Evolutionary conservation across 2,329 filamentous ascomycete genomes (phyloP), one percentile per base, ranked within the genome.

Genomic region (Colletotrichum chlorophyti): DNA sequence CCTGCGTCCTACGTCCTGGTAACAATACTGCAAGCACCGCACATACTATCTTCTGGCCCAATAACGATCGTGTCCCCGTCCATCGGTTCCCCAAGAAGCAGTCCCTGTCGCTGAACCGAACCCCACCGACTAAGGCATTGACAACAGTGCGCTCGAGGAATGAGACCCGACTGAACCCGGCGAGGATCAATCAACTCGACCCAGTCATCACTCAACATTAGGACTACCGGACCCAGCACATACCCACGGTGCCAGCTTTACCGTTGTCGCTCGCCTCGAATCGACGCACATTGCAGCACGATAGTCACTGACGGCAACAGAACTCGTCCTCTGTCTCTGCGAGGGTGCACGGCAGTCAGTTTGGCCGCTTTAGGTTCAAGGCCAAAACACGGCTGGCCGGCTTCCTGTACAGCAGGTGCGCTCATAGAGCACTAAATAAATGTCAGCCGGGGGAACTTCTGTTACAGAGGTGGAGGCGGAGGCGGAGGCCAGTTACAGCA

Each of bases 31-130:
- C 59, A 52, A n/a, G n/a, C n/a, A n/a, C 53, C 41, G 54, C 32
- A 49, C 45, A 49, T 24, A 14, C 59, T n/a, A n/a, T n/a, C n/a
- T 14, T 12, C 43, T 62, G 46, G 41, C 34, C 61, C 59, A 63
- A 63, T 53, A 62, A 43, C 61, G 46, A 62, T 15, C 53, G 42
- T 47, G 53, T 62, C 55, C 50, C 31, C 53, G 35, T 51, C 53
- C 40, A 43, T 31, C 46, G 50, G 15, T 43, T 32, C 45, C 37
- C 15, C 40, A 24, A 51, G 38, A 50, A n/a, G n/a, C n/a, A n/a
- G 21, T 53, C 53, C 61, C 49, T 51, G 58, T 59, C 53, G 31
- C 43, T 42, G 24, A 29, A 47, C 49, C 47, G 24, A 29, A 47
- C 49, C 52, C 41, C 51, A 60, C 50, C 41, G 32, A 51, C 49